phyloP scores from a whole-genome alignment of 345 rosid genomes.

The Streptanthus diversifolius region DNA sequence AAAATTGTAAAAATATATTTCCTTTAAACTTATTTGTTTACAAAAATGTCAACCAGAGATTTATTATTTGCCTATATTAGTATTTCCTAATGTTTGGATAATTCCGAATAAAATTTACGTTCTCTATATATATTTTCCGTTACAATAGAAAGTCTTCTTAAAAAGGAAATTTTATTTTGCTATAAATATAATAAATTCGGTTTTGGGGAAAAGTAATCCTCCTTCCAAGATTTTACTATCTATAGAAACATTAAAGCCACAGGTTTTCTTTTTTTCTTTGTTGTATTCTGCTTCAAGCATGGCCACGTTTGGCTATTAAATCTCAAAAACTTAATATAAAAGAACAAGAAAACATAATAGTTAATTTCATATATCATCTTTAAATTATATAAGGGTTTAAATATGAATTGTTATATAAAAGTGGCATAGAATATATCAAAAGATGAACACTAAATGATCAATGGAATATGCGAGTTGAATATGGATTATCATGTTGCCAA shows the following conservation, averaged over 20 bases:
- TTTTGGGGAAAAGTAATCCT: not conserved
- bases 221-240: constrained; percentile 11
- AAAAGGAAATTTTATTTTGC: not conserved
- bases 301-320: constrained; percentile 8
- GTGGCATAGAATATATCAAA: not conserved
- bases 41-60: not conserved
- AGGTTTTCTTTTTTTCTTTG: constrained; percentile 10
- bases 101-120: not conserved
- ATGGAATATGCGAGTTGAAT: not conserved
- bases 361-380: not conserved
- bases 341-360: not conserved
- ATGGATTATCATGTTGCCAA: not conserved
- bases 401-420: not conserved
- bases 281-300: not conserved
- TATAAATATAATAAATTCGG: constrained; percentile 1
- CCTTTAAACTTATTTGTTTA: not conserved
- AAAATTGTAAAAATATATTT: not conserved
- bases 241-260: constrained; percentile 10
- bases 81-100: not conserved
- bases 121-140: not conserved
- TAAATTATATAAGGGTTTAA: not conserved
- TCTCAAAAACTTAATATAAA: not conserved
- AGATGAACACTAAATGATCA: not conserved
- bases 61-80: not conserved
- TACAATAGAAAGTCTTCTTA: constrained; percentile 5